phyloP scores from a whole-genome alignment of 352 stramenopile genomes.

The Phytophthora europaea region DNA sequence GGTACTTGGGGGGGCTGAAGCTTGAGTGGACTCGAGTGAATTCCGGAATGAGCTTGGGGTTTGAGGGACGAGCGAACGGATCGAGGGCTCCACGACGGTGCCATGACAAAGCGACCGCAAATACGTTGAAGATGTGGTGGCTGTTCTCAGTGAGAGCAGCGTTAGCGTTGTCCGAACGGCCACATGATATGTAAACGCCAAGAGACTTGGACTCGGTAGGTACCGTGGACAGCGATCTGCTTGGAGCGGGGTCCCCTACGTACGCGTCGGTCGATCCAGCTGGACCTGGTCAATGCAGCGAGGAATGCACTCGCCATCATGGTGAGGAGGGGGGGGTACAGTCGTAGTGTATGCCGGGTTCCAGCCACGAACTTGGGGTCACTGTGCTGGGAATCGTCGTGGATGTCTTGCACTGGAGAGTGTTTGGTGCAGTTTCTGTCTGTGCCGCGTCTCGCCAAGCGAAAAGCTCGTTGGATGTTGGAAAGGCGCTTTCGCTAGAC shows the following conservation, averaged over 20 bases:
- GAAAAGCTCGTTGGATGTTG: background rate
- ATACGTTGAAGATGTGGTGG: conserved; percentile 3
- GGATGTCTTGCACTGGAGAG: background rate
- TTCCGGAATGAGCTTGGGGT: conserved; percentile 1
- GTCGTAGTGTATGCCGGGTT: background rate
- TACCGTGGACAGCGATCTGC: background rate
- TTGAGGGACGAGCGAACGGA: background rate
- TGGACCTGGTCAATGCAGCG: conserved; percentile 3
- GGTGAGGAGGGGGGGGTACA: background rate
- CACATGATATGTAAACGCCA: background rate
- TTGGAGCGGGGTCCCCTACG: background rate
- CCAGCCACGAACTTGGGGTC: conserved; percentile 8
- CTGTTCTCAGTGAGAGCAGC: conserved; percentile 1
- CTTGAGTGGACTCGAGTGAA: conserved; percentile 10
- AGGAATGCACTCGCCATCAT: conserved; percentile 4
- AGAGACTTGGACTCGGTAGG: background rate
- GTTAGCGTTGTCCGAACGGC: background rate
- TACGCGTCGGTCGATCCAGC: conserved; percentile 10
- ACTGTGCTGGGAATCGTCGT: background rate
- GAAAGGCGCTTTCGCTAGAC: background rate
- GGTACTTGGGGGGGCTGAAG: background rate
- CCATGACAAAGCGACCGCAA: background rate
- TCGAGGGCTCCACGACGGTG: background rate
- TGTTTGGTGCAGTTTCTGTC: too few species aligned
- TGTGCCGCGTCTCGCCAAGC: background rate